Conservation (phyloP, 2,329 filamentous ascomycete genomes). For the Macrophomina phaseolina region DNA sequence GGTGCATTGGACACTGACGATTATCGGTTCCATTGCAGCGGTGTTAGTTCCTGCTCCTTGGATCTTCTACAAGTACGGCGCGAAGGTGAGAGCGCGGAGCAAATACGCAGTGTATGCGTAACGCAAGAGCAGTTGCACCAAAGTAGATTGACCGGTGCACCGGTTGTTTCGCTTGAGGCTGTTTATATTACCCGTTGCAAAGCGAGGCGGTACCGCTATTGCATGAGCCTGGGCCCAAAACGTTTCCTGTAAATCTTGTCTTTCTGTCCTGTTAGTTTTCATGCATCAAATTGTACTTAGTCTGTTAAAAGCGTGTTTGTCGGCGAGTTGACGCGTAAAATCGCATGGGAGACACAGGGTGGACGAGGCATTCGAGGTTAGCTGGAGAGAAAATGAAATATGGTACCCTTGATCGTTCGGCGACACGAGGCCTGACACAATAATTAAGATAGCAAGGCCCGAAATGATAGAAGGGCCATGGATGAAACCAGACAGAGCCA, state of each 20-base stretch:
- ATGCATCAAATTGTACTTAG: neutral
- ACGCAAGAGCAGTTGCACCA: neutral
- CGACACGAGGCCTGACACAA: neutral
- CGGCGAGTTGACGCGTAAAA: neutral
- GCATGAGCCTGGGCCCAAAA: neutral
- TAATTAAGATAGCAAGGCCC: too few species aligned
- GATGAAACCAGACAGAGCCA: neutral
- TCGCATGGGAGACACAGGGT: neutral
- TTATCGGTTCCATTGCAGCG: conserved; percentile 44
- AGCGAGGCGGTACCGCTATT: conserved; percentile 8
- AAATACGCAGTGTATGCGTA: conserved; percentile 16
- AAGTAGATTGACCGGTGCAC: neutral
- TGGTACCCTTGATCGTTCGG: too few species aligned
- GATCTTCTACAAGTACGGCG: conserved; percentile 44
- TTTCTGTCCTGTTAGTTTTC: neutral
- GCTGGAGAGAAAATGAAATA: neutral
- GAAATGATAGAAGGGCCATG: neutral
- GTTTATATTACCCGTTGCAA: neutral
- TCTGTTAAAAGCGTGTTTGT: neutral
- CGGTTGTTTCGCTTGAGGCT: neutral
- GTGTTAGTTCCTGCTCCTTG: conserved; percentile 42
- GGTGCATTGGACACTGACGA: conserved; percentile 50
- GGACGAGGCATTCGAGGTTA: neutral
- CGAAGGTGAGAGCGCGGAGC: conserved; percentile 22
- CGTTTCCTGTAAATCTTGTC: neutral